A percentile compares a stretch with the other conserved stretches of the same genome.
These are phyloP conservation scores for Cadophora sp. DNA, from an alignment of 2,329 filamentous ascomycete genomes.

Conservation along the genomic window DNA sequence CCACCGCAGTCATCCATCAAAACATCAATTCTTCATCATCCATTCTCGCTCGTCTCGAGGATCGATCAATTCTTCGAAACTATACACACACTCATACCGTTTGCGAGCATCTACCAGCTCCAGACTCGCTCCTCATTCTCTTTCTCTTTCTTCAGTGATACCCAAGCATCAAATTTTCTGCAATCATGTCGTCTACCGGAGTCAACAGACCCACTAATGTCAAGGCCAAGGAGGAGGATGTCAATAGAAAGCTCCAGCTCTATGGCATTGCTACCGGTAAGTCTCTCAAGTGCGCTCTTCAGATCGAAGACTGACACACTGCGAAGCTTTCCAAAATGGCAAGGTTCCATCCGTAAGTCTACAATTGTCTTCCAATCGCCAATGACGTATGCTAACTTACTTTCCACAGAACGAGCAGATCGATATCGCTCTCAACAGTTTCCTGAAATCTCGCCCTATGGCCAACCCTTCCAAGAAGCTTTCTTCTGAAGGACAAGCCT, in stretches of 20 bases:
- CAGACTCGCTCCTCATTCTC: slow-evolving; percentile 4
- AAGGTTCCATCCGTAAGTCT: slow-evolving; percentile 76
- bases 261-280: slow-evolving; percentile 83
- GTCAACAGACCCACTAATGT: slow-evolving; percentile 44
- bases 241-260: slow-evolving; percentile 93
- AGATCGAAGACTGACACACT: slow-evolving; percentile 18
- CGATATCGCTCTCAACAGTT: slow-evolving; percentile 91
- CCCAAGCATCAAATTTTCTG: slow-evolving; percentile 25
- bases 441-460: slow-evolving; percentile 75
- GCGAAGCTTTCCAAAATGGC: slow-evolving; percentile 80
- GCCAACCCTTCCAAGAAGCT: slow-evolving; percentile 76
- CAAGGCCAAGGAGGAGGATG: slow-evolving; percentile 56
- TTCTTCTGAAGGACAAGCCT: slow-evolving; percentile 79
- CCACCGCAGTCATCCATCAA: slow-evolving; percentile 1
- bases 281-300: slow-evolving; percentile 29
- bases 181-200: slow-evolving; percentile 31
- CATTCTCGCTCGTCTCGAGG: neutral
- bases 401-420: slow-evolving; percentile 69
- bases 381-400: slow-evolving; percentile 16
- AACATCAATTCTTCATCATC: slow-evolving; percentile 5
- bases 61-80: neutral
- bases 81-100: neutral
- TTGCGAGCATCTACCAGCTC: slow-evolving; percentile 14
- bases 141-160: slow-evolving; percentile 33
- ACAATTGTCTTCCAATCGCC: slow-evolving; percentile 12